Base-by-base conservation (phyloP, 2,329 filamentous ascomycete species). In the Penicillium thymicola region DNA sequence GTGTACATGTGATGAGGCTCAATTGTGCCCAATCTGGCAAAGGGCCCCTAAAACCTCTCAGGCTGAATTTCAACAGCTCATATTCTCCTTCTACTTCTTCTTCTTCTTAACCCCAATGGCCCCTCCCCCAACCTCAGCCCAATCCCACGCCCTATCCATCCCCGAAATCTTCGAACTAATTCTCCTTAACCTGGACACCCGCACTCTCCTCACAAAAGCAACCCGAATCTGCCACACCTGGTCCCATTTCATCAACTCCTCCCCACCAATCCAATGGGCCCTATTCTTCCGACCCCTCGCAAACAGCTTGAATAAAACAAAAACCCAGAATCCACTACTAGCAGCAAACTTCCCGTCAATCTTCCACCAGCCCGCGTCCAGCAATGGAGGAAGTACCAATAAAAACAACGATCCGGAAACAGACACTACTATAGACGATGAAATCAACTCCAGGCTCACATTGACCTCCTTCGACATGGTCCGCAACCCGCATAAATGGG, bases 141-240 rank as follows among this genome's bases (percentile, higher is more conserved):
- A 36, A 54, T 30, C 32, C 10, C 44, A 38, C 25, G 30, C 45
- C 25, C 30, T 54, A 18, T 42, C 38, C n/a, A 51, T 51, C 38
- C 48, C 54, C 27, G 51, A 54, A 18, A 40, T 57, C 42, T 36
- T 57, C 50, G 50, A 54, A 48, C 28, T 54, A 4, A 54, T 54
- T 30, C 51, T 57, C 25, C 38, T 57, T n/a, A n/a, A 41, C 9
- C 32, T 57, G 18, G 50, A 57, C 44, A 42, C 13, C 37, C 55
- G 40, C 13, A 57, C 55, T 36, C 55, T 57, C 36, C 44, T 57
- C n/a, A 50, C 37, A 42, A 42, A 32, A 37, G 52, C 52, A 41
- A 49, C 21, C n/a, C 52, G 38, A 16, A 37, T 54, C 11, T 54
- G 52, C 30, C 52, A 16, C 16, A 9, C 38, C 18, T 54, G 52